Base-by-base conservation (phyloP, 2,329 filamentous ascomycete species). In the Acrocalymma vagum region DNA sequence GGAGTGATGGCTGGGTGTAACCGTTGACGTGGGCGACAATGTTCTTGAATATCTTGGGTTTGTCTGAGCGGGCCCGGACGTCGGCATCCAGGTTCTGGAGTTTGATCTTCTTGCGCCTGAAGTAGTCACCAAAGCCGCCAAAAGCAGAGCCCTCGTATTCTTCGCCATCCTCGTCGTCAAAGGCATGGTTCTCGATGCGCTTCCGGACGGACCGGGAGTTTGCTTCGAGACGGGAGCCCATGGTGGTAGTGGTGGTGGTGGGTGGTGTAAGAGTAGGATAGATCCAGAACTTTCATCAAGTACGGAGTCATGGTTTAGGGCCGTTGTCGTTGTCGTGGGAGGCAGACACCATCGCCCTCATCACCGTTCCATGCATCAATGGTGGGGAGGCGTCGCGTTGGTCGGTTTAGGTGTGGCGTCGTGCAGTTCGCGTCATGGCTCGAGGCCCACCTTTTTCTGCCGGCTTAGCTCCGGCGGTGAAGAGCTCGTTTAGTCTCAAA, bases 71-170 rank as follows among this genome's bases (percentile, higher is more conserved):
- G 21, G 87, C 80, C 43, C 93, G 85, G 29, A 95, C 77, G 38
- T 95, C 83, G 7, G 85, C 85, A 71, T 99, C 94, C 20, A 94
- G 81, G 62, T 99, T 99, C 70, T 97, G 94, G 3, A 99, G 80
- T 66, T 99, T 99, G 70, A 96, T 85, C 78, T 95, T 96, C 77
- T 99, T 99, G 40, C 92, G 86, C 33, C 92, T 82, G 66, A 96
- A 95, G 70, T 97, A 99, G 63, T 97, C 93, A 16, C 78, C 73
- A 60, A 97, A 95, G 7, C 92, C 93, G 17, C 90, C 90, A 69
- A 97, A 99, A 36, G 82, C 83, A 49, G 91, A 96, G 2, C 79
- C 83, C 43, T 86, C 85, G 68, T 99, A 99, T 68, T 99, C 95
- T 42, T 97, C 93, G 42, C 94, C 93, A 16, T 81, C 81, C 65